phyloP scores from a whole-genome alignment of 139 green algal genomes.

The Raphidocelis subcapitata region DNA sequence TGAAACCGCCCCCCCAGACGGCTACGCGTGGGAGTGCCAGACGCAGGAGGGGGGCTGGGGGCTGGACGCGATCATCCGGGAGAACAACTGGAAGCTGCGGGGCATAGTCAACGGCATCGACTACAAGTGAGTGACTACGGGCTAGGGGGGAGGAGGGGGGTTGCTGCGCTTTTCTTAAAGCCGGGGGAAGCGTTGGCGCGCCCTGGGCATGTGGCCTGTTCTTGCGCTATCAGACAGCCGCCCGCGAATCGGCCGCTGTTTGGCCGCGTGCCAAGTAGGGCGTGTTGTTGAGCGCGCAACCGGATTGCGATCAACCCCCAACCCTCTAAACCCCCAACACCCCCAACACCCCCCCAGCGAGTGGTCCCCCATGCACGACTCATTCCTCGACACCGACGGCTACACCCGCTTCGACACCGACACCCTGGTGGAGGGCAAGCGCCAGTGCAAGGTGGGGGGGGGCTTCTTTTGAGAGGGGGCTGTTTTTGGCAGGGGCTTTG shows the following conservation, averaged over 20 bases:
- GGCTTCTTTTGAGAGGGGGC: not conserved
- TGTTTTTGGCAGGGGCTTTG: not conserved
- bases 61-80: slow-evolving; percentile 80
- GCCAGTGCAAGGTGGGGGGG: slow-evolving; percentile 72
- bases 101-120: slow-evolving; percentile 99
- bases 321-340: too few relatives aligned
- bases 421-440: slow-evolving; percentile 75
- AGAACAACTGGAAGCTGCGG: slow-evolving; percentile 87
- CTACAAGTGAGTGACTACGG: slow-evolving; percentile 24
- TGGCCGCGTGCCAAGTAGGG: too few relatives aligned
- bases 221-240: too few relatives aligned
- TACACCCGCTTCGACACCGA: slow-evolving; percentile 75
- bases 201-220: too few relatives aligned
- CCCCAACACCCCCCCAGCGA: slow-evolving; percentile 31
- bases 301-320: too few relatives aligned
- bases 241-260: too few relatives aligned
- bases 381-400: slow-evolving; percentile 53
- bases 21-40: slow-evolving; percentile 97
- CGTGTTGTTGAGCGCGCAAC: too few relatives aligned
- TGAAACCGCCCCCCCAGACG: slow-evolving; percentile 25
- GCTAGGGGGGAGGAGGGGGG: too few relatives aligned
- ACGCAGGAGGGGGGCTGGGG: slow-evolving; percentile 96
- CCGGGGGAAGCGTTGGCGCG: too few relatives aligned
- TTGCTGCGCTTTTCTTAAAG: too few relatives aligned
- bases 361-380: slow-evolving; percentile 77